A percentile compares a stretch with the other conserved stretches of the same genome.
These are phyloP conservation scores for Ceratocystis harringtonii DNA, from an alignment of 2,329 filamentous ascomycete species.

Conservation along the genomic window DNA sequence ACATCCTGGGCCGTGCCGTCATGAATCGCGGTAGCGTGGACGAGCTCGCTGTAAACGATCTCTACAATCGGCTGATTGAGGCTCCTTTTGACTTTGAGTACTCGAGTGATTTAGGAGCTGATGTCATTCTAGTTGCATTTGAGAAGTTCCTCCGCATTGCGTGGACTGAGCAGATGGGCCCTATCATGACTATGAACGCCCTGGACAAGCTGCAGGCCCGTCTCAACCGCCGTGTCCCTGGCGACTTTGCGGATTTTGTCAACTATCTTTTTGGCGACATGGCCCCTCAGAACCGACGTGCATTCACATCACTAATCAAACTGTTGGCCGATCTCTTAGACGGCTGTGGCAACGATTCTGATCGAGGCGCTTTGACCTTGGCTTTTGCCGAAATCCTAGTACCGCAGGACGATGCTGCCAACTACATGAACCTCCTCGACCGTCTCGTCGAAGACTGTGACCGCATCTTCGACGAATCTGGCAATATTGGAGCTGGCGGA, in stretches of 20 bases:
- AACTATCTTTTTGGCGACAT: conserved; percentile 49
- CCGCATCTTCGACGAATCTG: conserved; percentile 59
- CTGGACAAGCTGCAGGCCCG: conserved; percentile 61
- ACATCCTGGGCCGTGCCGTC: conserved; percentile 64
- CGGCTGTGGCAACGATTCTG: conserved; percentile 79
- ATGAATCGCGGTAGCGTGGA: conserved; percentile 51
- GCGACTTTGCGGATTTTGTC: conserved; percentile 58
- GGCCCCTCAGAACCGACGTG: conserved; percentile 56
- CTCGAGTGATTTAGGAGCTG: conserved; percentile 59
- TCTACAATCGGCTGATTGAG: conserved; percentile 80
- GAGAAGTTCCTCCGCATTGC: conserved; percentile 82
- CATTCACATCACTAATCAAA: conserved; percentile 71
- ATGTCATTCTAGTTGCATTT: conserved; percentile 80
- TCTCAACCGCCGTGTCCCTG: conserved; percentile 49
- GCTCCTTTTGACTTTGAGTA: conserved; percentile 64
- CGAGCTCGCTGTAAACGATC: conserved; percentile 68
- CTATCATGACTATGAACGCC: conserved; percentile 57
- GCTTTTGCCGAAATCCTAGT: conserved; percentile 81
- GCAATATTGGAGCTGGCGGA: conserved; percentile 15
- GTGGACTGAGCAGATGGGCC: conserved; percentile 79
- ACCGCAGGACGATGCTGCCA: conserved; percentile 42
- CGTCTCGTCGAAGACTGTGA: conserved; percentile 81
- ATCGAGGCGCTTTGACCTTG: conserved; percentile 72
- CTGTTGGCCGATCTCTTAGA: conserved; percentile 77
- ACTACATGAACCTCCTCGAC: conserved; percentile 80